phyloP scores from a whole-genome alignment of 2,329 filamentous ascomycete species.

The Exophiala phaeomuriformis region DNA sequence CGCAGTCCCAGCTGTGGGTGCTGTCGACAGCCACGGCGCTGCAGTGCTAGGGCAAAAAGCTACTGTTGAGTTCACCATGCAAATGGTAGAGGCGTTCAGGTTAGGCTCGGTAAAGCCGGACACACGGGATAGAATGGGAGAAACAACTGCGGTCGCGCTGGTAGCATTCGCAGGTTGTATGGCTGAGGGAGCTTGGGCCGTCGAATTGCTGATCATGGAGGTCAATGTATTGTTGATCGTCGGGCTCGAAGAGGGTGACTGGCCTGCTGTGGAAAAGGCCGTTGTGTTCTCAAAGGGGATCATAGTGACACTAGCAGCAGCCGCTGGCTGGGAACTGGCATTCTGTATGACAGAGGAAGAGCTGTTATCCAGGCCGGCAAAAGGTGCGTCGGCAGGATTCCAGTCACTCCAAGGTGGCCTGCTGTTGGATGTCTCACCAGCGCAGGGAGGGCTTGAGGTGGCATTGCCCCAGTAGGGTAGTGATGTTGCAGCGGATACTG shows the following conservation, averaged over 20 bases:
- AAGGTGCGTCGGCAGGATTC: conserved; percentile 6
- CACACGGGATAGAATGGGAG: neutral
- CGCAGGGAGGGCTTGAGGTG: conserved; percentile 2
- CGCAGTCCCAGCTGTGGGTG: neutral
- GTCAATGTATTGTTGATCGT: neutral
- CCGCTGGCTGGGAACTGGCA: neutral
- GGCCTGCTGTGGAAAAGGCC: neutral
- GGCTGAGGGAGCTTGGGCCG: neutral
- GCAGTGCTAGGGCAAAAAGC: neutral
- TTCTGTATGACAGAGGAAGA: neutral
- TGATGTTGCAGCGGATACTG: conserved; percentile 1
- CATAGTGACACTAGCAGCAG: neutral
- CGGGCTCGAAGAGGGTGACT: neutral
- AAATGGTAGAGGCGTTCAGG: conserved; percentile 12
- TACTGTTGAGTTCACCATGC: conserved; percentile 2
- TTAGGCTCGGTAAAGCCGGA: neutral
- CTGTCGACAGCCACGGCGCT: conserved; percentile 1
- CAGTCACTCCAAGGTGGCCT: conserved; percentile 9
- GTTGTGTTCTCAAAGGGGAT: neutral
- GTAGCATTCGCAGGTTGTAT: neutral
- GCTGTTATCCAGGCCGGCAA: neutral
- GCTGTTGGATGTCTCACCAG: neutral
- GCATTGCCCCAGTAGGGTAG: conserved; percentile 11
- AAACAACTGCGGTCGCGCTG: neutral
- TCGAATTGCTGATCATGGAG: neutral